These are phyloP conservation scores for Colletotrichum tropicale DNA, from an alignment of 2,329 filamentous ascomycete species.

Conservation along the genomic window DNA sequence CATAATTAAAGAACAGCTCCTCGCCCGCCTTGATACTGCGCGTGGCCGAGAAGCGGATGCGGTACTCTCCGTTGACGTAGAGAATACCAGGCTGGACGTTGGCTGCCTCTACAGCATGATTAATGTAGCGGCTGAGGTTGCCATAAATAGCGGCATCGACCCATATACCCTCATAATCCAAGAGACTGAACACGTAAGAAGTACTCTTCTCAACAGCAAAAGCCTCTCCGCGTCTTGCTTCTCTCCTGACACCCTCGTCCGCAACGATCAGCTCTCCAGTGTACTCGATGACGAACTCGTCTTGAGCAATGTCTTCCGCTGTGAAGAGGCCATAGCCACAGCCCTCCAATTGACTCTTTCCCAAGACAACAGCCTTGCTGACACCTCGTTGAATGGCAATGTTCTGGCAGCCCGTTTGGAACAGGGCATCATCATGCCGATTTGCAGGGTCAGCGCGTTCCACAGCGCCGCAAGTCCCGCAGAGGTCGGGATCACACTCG, in stretches of 20 bases:
- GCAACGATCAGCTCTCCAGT: slow-evolving; percentile 77
- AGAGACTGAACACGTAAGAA: slow-evolving; percentile 67
- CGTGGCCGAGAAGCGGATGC: slow-evolving; percentile 76
- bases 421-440: slow-evolving; percentile 60
- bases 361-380: slow-evolving; percentile 69
- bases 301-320: slow-evolving; percentile 67
- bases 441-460: slow-evolving; percentile 74
- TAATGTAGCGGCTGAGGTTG: slow-evolving; percentile 84
- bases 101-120: slow-evolving; percentile 66
- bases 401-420: slow-evolving; percentile 71
- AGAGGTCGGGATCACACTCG: slow-evolving; percentile 82
- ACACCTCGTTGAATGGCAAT: slow-evolving; percentile 72
- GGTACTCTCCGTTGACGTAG: slow-evolving; percentile 76
- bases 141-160: slow-evolving; percentile 79
- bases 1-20: slow-evolving; percentile 84
- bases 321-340: slow-evolving; percentile 79
- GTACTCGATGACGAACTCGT: slow-evolving; percentile 83
- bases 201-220: slow-evolving; percentile 66
- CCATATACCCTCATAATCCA: slow-evolving; percentile 66
- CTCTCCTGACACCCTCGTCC: slow-evolving; percentile 72
- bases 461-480: slow-evolving; percentile 70
- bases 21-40: slow-evolving; percentile 72
- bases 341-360: slow-evolving; percentile 69
- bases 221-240: slow-evolving; percentile 62
- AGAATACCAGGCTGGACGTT: slow-evolving; percentile 69